A percentile compares a stretch with the other conserved stretches of the same genome.
Conservation (phyloP, 495 filamentous ascomycete species). For the Talaromyces nanjingensis region DNA sequence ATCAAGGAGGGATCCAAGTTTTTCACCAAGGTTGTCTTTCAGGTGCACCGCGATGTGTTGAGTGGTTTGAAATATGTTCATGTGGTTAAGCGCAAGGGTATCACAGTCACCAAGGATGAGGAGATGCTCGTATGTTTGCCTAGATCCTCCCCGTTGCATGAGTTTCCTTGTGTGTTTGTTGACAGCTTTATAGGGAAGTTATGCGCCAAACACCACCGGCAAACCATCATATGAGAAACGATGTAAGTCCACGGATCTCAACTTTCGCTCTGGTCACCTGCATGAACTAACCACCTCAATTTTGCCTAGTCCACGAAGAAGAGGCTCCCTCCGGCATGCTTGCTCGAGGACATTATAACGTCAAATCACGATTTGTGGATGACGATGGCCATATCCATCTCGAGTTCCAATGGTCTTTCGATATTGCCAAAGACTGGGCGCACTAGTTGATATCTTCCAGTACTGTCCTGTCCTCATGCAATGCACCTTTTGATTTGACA, state of each 20-base stretch:
- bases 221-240: constrained; percentile 81
- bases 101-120: constrained; percentile 79
- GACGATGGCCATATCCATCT: constrained; percentile 85
- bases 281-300: neutral
- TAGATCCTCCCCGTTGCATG: neutral
- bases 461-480: too few relatives aligned
- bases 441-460: neutral
- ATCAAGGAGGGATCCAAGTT: constrained; percentile 94
- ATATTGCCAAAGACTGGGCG: constrained; percentile 88
- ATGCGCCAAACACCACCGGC: constrained; percentile 78
- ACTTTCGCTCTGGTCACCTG: neutral
- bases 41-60: constrained; percentile 92
- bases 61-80: constrained; percentile 94
- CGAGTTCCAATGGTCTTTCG: constrained; percentile 87
- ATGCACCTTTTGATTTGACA: too few relatives aligned
- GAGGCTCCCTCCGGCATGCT: constrained; percentile 88
- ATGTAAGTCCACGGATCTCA: constrained; percentile 52
- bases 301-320: constrained; percentile 65
- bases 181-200: constrained; percentile 56
- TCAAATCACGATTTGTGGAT: constrained; percentile 79
- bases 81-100: constrained; percentile 77
- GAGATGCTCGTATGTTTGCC: constrained; percentile 82
- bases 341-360: constrained; percentile 78
- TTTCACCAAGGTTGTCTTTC: constrained; percentile 86
- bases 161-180: neutral